Base-by-base conservation (phyloP, 106 monocot species). In the Phalaenopsis aphrodite region DNA sequence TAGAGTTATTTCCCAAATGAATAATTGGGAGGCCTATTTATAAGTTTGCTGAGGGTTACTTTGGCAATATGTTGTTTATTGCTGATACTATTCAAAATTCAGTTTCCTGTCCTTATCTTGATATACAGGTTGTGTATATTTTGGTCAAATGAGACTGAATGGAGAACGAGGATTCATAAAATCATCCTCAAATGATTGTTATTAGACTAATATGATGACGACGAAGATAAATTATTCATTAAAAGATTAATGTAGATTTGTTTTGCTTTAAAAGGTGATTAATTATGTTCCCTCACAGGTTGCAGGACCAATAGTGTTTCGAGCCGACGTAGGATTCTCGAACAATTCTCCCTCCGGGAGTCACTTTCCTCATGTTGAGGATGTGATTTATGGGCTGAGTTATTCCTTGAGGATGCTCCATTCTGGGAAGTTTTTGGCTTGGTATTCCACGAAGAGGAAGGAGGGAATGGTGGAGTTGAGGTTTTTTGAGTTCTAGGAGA, bases 381-480 rank as follows among this genome's bases (percentile, higher is more conserved):
- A 95, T 73, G 74, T 87, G 16, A 83, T 95, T 64, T 90, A 72
- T 41, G 79, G 89, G 64, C 64, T 95, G 80, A 95, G 91, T 79
- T 91, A 92, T 83, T 95, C 94, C 48, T 72, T 95, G 52, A 87
- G 87, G 77, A 23, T 79, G 77, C 82, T 95, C 43, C 61, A 92
- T 41, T 95, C 94, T 30, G 94, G 94, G 16, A 95, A 95, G 72
- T 80, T 95, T 6, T 77, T 92, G 79, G 94, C 94, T 30, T 95
- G 94, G 94, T 95, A 86, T 79, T 95, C 94, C 5, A 85, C 94
- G 1, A 95, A 87, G 77, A 90, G 90, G 80, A 92, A 92, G 72
- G 94, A 95, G 77, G 88, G 87, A n/a, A 95, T 95, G 94, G 79
- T 95, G 66, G 94, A 95, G 78, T 71, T 95, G 42, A 84, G 94